Conservation (phyloP, 306 rosid genomes). For the Trifolium fragiferum region DNA sequence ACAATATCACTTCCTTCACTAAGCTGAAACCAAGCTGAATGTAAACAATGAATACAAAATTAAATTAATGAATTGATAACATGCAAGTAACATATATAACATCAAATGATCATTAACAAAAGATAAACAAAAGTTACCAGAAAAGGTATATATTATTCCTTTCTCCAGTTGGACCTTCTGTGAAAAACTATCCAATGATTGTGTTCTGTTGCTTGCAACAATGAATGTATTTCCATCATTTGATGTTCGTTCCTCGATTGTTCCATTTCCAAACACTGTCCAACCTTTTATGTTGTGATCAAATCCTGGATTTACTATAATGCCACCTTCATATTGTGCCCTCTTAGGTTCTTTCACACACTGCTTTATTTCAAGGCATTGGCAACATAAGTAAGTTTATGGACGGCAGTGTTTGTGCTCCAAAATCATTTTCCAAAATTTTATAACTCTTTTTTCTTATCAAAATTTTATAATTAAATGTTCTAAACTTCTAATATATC, state of each 20-base stretch:
- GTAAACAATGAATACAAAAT: slow-evolving; percentile 7
- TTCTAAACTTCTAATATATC: too few species aligned
- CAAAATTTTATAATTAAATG: too few species aligned
- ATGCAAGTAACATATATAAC: background rate
- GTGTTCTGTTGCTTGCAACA: slow-evolving; percentile 54
- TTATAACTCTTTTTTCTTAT: too few species aligned
- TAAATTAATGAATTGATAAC: background rate
- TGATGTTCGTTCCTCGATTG: slow-evolving; percentile 49
- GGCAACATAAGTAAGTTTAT: too few species aligned
- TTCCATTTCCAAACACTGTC: slow-evolving; percentile 60
- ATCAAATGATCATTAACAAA: background rate
- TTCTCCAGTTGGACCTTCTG: slow-evolving; percentile 63
- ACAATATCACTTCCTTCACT: slow-evolving; percentile 68
- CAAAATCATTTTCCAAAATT: too few species aligned
- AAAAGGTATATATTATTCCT: slow-evolving; percentile 58
- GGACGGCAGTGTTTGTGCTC: too few species aligned
- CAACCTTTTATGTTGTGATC: slow-evolving; percentile 63
- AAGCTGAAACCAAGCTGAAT: slow-evolving; percentile 74
- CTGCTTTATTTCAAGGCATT: too few species aligned
- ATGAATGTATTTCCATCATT: slow-evolving; percentile 70
- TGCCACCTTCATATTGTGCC: slow-evolving; percentile 79
- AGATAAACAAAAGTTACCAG: slow-evolving; percentile 52
- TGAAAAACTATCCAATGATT: slow-evolving; percentile 58
- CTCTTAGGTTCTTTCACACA: slow-evolving; percentile 62
- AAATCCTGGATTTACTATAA: slow-evolving; percentile 77